Evolutionary conservation across 2,329 filamentous ascomycete genomes (phyloP).

Genomic region (Chaetomium globosum): DNA sequence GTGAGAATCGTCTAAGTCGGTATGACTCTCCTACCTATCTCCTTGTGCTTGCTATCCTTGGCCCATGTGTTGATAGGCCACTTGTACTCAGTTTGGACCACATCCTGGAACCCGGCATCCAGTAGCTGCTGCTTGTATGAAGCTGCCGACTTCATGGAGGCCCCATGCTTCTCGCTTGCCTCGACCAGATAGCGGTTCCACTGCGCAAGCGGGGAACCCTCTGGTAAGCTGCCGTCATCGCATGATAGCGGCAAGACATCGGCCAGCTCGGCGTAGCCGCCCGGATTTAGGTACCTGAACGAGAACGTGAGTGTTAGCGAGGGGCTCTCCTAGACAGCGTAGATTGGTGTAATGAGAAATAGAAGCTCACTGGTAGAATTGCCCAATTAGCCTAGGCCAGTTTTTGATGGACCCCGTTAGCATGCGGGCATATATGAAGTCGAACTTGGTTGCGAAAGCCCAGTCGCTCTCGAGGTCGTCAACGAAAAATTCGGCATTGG

Average conservation of each 20-base stretch:
- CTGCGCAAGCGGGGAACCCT: slow-evolving; percentile 28
- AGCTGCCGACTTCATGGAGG: slow-evolving; percentile 28
- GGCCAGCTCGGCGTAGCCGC: slow-evolving; percentile 22
- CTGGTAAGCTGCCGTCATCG: slow-evolving; percentile 43
- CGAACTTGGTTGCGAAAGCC: slow-evolving; percentile 37
- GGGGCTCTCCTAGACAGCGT: too few species aligned
- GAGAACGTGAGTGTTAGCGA: slow-evolving; percentile 30
- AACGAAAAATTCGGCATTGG: slow-evolving; percentile 35
- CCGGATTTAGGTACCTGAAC: slow-evolving; percentile 38
- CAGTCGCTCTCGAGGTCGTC: slow-evolving; percentile 41
- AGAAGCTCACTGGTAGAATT: slow-evolving; percentile 29
- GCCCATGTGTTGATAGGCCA: slow-evolving; percentile 54
- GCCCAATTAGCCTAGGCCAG: slow-evolving; percentile 35
- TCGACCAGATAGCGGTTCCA: slow-evolving; percentile 24
- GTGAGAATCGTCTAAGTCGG: not conserved
- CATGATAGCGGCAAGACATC: slow-evolving; percentile 30
- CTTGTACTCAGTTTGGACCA: slow-evolving; percentile 49
- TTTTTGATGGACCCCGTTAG: slow-evolving; percentile 38
- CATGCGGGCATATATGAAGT: slow-evolving; percentile 40
- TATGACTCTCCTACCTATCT: slow-evolving; percentile 30
- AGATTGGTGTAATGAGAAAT: too few species aligned
- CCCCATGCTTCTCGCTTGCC: slow-evolving; percentile 19
- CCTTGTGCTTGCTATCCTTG: slow-evolving; percentile 51
- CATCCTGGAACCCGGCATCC: slow-evolving; percentile 54
- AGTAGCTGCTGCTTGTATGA: slow-evolving; percentile 46